Conservation (phyloP, 75 land plant genomes). For the Gnetum montanum region DNA sequence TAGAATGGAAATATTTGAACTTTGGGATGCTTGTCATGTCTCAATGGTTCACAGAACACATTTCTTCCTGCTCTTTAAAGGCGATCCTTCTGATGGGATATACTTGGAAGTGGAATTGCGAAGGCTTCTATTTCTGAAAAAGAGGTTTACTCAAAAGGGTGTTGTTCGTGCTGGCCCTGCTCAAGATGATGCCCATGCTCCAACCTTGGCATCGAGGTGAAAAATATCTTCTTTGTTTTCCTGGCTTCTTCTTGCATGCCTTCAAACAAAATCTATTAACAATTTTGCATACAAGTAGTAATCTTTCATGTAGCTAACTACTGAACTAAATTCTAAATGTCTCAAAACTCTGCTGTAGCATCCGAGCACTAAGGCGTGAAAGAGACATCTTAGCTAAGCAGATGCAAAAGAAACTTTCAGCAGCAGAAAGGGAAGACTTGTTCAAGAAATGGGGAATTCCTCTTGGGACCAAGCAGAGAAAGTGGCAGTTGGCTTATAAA, state of each 20-base stretch:
- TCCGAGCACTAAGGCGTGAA: slow-evolving; percentile 45
- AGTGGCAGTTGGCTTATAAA: slow-evolving; percentile 34
- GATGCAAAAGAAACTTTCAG: slow-evolving; percentile 37
- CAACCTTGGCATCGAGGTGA: slow-evolving; percentile 38
- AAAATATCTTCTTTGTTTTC: not conserved
- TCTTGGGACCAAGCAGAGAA: slow-evolving; percentile 46
- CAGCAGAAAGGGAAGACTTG: slow-evolving; percentile 37
- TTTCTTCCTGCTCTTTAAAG: slow-evolving; percentile 68
- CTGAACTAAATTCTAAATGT: no score
- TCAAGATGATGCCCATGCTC: slow-evolving; percentile 10
- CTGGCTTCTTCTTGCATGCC: no score
- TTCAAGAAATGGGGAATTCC: slow-evolving; percentile 52
- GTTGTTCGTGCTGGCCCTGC: slow-evolving; percentile 1
- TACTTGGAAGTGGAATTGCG: slow-evolving; percentile 79
- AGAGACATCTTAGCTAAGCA: slow-evolving; percentile 54
- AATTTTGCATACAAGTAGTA: no score
- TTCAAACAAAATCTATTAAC: no score
- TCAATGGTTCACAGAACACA: slow-evolving; percentile 66
- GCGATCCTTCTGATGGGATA: slow-evolving; percentile 64
- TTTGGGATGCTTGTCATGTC: slow-evolving; percentile 60
- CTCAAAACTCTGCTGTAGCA: no score
- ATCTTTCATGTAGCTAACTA: no score
- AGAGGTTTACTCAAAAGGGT: slow-evolving; percentile 15
- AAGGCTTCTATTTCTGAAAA: slow-evolving; percentile 50
- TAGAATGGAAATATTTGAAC: slow-evolving; percentile 51